Evolutionary conservation across 192 early-diverging fungal genomes (phyloP), one percentile per base, ranked within the genome.

Genomic region (Entomortierella parvispora): DNA sequence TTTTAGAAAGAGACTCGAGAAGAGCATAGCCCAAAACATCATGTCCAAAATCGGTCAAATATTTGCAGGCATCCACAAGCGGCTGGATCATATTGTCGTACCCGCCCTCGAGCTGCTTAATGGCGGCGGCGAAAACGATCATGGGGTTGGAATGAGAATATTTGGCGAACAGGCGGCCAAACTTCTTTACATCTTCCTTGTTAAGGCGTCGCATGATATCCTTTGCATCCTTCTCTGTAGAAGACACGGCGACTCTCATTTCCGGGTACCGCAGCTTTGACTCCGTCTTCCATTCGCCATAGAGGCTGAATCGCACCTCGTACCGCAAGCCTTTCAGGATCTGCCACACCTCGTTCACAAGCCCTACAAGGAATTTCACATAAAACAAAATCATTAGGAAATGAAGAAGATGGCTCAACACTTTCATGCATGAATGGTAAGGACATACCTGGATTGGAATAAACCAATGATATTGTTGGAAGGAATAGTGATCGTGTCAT

Each of bases 251-350:
- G 0, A 90, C 69, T 44, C 71, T 58, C 26, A 91, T 68, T 56
- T 91, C 88, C 0, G 87, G 85, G 14, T 81, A 84, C 20, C 71
- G 59, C 17, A 85, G 80, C 42, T 89, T 87, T 23, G 87, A 79
- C 4, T 82, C 74, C 46, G 83, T 88, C 18, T 86, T 84, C 94
- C 94, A 96, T 66, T 94, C 92, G 3, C 89, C 91, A 71, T 96
- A 96, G 2, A 95, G 74, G 0, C 82, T 83, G 52, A 85, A 93
- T 9, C 94, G 83, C 43, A 81, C 84, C 65, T 85, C 71, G 44
- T 86, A 93, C 14, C 85, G 79, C 26, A 89, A 80, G 9, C 65
- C 62, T n/a, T 84, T 83, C 8, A 96, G 60, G 0, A 96, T 57
- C 23, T 79, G 67, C 92, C 92, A 94, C 1, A 93, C 58, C 34